Percentiles rank a stretch among this genome's conserved stretches.
phyloP scores from a whole-genome alignment of 495 filamentous ascomycete genomes.

The Aspergillus sclerotioniger region DNA sequence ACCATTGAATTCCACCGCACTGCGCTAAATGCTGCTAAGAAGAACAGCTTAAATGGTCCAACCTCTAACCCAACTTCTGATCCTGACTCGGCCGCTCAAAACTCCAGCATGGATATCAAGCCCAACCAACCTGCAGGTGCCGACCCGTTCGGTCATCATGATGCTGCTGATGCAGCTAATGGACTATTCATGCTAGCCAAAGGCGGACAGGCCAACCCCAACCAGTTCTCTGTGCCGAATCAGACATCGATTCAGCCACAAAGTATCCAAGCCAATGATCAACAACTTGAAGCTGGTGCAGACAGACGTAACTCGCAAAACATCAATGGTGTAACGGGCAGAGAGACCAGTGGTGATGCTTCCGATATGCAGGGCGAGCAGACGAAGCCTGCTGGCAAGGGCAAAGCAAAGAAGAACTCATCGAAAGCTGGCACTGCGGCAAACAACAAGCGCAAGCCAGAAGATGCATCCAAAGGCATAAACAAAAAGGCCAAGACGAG shows the following conservation, averaged over 20 bases:
- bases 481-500: slow-evolving; percentile 73
- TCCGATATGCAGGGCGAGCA: slow-evolving; percentile 74
- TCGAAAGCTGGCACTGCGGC: slow-evolving; percentile 41
- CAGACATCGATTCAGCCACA: slow-evolving; percentile 35
- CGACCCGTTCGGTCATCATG: slow-evolving; percentile 75
- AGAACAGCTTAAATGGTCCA: slow-evolving; percentile 43
- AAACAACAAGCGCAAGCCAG: slow-evolving; percentile 75
- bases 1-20: slow-evolving; percentile 95
- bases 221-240: slow-evolving; percentile 53
- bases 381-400: slow-evolving; percentile 58
- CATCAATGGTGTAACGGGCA: slow-evolving; percentile 32
- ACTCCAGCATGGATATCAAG: slow-evolving; percentile 51
- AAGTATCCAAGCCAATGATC: slow-evolving; percentile 43
- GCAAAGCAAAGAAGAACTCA: slow-evolving; percentile 67
- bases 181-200: slow-evolving; percentile 89
- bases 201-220: slow-evolving; percentile 51
- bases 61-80: slow-evolving; percentile 53
- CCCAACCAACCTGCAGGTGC: slow-evolving; percentile 40
- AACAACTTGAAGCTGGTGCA: slow-evolving; percentile 25
- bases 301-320: slow-evolving; percentile 34
- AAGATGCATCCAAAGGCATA: slow-evolving; percentile 66
- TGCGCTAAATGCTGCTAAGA: slow-evolving; percentile 76
- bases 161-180: slow-evolving; percentile 92
- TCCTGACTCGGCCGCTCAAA: slow-evolving; percentile 44
- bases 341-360: slow-evolving; percentile 66